These are phyloP conservation scores for Lablab purpureus DNA, from an alignment of 306 rosid species.

Conservation along the genomic window DNA sequence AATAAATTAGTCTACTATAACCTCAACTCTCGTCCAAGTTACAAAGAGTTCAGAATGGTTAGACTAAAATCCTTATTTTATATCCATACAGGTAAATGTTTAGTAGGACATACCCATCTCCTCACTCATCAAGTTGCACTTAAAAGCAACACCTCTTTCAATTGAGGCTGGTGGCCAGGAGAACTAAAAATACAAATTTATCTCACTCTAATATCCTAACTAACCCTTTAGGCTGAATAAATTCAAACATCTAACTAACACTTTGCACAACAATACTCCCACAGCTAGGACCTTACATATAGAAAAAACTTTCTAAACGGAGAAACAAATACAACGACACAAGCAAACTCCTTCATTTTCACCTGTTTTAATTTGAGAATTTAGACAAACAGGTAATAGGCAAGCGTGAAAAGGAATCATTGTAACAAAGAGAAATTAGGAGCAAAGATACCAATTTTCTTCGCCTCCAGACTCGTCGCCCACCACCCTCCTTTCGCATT, in stretches of 20 bases:
- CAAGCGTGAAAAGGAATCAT: background rate
- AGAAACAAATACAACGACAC: constrained; percentile 13
- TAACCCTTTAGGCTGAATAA: constrained; percentile 27
- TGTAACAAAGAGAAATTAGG: constrained; percentile 12
- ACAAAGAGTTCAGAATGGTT: constrained; percentile 21
- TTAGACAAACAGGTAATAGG: constrained; percentile 45
- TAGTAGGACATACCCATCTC: constrained; percentile 12
- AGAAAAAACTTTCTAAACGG: constrained; percentile 5
- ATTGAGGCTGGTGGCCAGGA: constrained; percentile 8
- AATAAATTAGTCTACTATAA: constrained; percentile 7
- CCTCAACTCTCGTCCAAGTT: background rate
- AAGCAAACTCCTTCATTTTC: background rate
- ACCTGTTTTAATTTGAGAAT: constrained; percentile 10
- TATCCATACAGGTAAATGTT: background rate
- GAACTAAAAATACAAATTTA: constrained; percentile 28
- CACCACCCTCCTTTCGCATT: constrained; percentile 58
- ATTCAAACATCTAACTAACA: background rate
- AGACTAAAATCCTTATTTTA: constrained; percentile 38
- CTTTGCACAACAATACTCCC: constrained; percentile 13
- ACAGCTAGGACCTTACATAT: background rate
- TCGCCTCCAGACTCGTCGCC: constrained; percentile 82
- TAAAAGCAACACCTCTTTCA: constrained; percentile 14
- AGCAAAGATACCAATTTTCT: constrained; percentile 73
- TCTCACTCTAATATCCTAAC: background rate
- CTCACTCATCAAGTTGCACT: constrained; percentile 22